Base-by-base conservation (phyloP, 192 early-diverging fungal species). In the Coemansia aciculifera region DNA sequence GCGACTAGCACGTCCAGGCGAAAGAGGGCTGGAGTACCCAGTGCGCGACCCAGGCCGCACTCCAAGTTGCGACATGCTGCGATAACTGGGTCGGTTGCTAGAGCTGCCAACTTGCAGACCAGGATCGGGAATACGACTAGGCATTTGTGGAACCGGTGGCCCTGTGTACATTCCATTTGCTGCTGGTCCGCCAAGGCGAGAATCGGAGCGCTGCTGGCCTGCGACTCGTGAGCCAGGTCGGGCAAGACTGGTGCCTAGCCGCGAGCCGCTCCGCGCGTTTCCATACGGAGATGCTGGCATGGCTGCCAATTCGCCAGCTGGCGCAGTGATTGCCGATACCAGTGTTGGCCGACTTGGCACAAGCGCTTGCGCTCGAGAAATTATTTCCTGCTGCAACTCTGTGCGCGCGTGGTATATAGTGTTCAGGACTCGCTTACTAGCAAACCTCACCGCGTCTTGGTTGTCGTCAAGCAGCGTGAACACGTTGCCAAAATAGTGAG, bases 401-500 rank as follows among this genome's bases (percentile, higher is more conserved):
- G 81, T 64, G n/a, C 67, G 77, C 13, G 64, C 36, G 42, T 76
- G 67, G 62, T 84, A 84, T 32, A 79, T 79, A 2, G 73, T 75
- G 70, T 84, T 78, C 17, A 84, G 56, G 15, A 71, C 81, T 19
- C 77, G 72, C 67, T 76, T 79, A 56, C 66, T 64, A 23, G 77
- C 70, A 68, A 84, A 76, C 15, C 81, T 69, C 49, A 84, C 77
- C 5, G 81, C 71, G 12, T 84, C 81, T 51, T 84, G 81, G 70
- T 46, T 79, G 64, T 84, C 81, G 51, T 79, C 81, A 13, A 84
- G 67, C 57, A 75, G 61, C 38, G 61, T 44, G 64, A 84, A 76
- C 34, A 62, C 61, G 37, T 36, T 67, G 3, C 51, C 51, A 12
- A 84, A 66, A 39, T 70, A 84, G 62, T 71, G 73, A 4, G 62